phyloP scores from a whole-genome alignment of 139 green algal species.

The Chlamydomonas sp. region DNA sequence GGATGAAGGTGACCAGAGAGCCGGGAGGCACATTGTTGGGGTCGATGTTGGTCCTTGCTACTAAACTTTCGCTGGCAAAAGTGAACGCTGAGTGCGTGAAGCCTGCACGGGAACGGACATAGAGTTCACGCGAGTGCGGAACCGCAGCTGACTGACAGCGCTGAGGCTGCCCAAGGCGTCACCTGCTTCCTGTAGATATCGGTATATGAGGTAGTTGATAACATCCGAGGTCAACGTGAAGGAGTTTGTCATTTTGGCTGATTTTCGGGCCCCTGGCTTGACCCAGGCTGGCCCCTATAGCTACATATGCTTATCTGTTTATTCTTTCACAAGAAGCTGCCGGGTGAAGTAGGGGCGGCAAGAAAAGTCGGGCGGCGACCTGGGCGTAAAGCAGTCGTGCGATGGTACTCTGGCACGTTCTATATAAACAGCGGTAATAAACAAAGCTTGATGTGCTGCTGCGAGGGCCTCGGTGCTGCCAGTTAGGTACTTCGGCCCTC shows the following conservation, averaged over 20 bases:
- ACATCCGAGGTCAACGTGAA: conserved; percentile 72
- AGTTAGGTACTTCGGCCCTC: neutral
- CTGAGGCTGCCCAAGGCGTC: neutral
- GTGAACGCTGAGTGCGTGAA: conserved; percentile 95
- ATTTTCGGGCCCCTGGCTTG: neutral
- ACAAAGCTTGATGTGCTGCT: neutral
- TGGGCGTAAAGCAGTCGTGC: neutral
- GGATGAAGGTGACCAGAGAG: conserved; percentile 92
- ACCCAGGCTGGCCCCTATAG: neutral
- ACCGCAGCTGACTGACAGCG: neutral
- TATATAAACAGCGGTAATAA: neutral
- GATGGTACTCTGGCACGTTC: neutral
- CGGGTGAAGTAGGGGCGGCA: neutral
- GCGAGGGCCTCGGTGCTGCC: neutral
- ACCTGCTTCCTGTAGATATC: conserved; percentile 95
- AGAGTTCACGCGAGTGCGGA: neutral
- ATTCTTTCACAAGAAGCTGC: neutral
- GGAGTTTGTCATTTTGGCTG: neutral
- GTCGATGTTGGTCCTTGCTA: conserved; percentile 75
- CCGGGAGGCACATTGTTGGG: conserved; percentile 90
- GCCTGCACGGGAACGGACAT: conserved; percentile 66
- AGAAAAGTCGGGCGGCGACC: neutral
- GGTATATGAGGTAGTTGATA: conserved; percentile 96
- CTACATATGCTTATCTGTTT: neutral
- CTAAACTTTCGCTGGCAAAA: conserved; percentile 90